phyloP scores from a whole-genome alignment of 2,329 filamentous ascomycete species.

The Aspergillus sp. region DNA sequence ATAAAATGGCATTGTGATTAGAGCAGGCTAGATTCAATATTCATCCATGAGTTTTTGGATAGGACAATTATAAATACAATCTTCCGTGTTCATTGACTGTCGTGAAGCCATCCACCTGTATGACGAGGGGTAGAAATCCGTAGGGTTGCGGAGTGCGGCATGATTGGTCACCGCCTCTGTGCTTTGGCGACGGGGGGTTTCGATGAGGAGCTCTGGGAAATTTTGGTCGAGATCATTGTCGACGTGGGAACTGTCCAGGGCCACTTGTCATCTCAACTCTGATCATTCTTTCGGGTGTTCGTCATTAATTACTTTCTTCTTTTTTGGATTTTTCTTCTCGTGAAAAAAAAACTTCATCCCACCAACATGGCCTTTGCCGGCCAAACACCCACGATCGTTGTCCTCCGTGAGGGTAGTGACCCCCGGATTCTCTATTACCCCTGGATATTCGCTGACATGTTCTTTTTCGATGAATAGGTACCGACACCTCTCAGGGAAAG shows the following conservation, averaged over 20 bases:
- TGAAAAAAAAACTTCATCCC: constrained; percentile 7
- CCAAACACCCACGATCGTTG: constrained; percentile 95
- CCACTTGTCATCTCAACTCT: constrained; percentile 16
- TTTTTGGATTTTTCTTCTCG: constrained; percentile 8
- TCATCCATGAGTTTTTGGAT: too few species aligned
- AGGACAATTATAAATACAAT: too few species aligned
- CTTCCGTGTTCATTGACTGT: too few species aligned
- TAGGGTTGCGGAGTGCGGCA: constrained; percentile 14
- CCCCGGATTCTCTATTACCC: constrained; percentile 16
- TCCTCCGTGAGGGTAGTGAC: constrained; percentile 87
- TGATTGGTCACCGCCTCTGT: constrained; percentile 32
- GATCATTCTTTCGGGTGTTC: constrained; percentile 1
- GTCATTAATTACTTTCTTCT: constrained; percentile 11
- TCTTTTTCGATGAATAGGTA: constrained; percentile 56
- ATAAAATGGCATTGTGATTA: neutral
- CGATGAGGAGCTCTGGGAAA: constrained; percentile 35
- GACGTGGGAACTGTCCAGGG: constrained; percentile 24
- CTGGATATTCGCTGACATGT: constrained; percentile 21
- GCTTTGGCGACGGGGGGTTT: constrained; percentile 22
- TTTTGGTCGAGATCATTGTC: constrained; percentile 36
- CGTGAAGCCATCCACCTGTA: too few species aligned
- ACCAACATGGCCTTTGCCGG: constrained; percentile 86
- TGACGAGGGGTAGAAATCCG: neutral
- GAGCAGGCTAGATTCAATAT: neutral
- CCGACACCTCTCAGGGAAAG: constrained; percentile 94